phyloP scores from a whole-genome alignment of 176 grass and related monocot species.

The Aegilops longissima region DNA sequence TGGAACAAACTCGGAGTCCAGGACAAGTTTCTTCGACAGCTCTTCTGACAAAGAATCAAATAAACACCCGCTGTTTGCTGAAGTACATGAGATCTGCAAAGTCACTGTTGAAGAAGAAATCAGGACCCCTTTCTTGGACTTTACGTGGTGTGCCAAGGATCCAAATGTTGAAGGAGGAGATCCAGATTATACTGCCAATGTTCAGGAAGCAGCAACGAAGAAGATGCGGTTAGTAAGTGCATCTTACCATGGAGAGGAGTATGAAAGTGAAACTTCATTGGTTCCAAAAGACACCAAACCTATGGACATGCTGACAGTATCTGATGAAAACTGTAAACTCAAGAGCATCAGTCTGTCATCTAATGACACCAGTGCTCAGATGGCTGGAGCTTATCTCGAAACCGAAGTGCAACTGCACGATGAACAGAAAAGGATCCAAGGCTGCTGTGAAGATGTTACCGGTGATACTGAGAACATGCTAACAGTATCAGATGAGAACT shows the following conservation, averaged over 20 bases:
- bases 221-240: slow-evolving; percentile 25
- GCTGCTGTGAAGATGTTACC: not conserved
- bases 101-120: slow-evolving; percentile 19
- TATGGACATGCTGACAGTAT: slow-evolving; percentile 3
- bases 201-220: slow-evolving; percentile 32
- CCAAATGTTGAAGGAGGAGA: slow-evolving; percentile 7
- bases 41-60: slow-evolving; percentile 17
- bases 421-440: slow-evolving; percentile 28
- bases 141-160: slow-evolving; percentile 1
- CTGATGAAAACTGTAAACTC: slow-evolving; percentile 25
- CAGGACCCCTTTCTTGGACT: slow-evolving; percentile 24
- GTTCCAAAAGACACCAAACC: slow-evolving; percentile 2
- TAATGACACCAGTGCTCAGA: slow-evolving; percentile 9
- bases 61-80: not conserved
- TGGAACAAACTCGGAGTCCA: slow-evolving; percentile 25
- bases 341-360: slow-evolving; percentile 5
- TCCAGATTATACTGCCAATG: slow-evolving; percentile 4
- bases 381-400: slow-evolving; percentile 17
- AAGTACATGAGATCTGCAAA: slow-evolving; percentile 18
- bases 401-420: slow-evolving; percentile 15
- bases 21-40: slow-evolving; percentile 30
- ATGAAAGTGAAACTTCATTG: not conserved
- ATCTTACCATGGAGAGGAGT: slow-evolving; percentile 33
- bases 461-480: not conserved
- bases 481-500: slow-evolving; percentile 20